Conservation (phyloP, 1,284 basidiomycete species). For the Cutaneotrichosporon arboriforme region DNA sequence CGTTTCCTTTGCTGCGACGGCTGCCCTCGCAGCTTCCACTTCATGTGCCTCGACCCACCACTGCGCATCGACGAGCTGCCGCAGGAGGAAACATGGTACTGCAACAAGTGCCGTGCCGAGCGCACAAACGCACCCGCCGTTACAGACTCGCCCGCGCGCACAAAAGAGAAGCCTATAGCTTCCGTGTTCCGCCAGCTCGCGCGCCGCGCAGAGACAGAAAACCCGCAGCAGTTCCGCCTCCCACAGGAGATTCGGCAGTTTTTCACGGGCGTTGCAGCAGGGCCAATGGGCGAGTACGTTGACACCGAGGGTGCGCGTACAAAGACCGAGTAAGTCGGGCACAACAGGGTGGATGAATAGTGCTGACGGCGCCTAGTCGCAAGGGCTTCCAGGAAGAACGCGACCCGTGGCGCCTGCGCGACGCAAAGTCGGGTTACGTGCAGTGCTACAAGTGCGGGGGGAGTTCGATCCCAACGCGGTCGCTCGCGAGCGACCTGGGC, state of each 20-base stretch:
- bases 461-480: slow-evolving; percentile 55
- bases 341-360: slow-evolving; percentile 2
- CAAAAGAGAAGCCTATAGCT: slow-evolving; percentile 29
- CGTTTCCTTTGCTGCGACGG: slow-evolving; percentile 94
- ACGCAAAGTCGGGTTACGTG: slow-evolving; percentile 72
- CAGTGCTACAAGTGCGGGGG: slow-evolving; percentile 85
- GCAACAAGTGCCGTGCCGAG: slow-evolving; percentile 49
- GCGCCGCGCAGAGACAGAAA: slow-evolving; percentile 40
- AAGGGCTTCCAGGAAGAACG: slow-evolving; percentile 85
- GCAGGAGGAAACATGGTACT: slow-evolving; percentile 89
- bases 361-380: slow-evolving; percentile 59
- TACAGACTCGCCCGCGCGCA: slow-evolving; percentile 6
- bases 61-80: slow-evolving; percentile 78
- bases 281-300: slow-evolving; percentile 69
- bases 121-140: slow-evolving; percentile 6
- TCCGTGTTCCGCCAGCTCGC: slow-evolving; percentile 32
- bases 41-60: slow-evolving; percentile 92
- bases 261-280: slow-evolving; percentile 74
- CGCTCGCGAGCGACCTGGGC: slow-evolving; percentile 35
- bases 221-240: slow-evolving; percentile 68
- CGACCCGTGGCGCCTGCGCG: slow-evolving; percentile 80
- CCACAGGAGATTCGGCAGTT: slow-evolving; percentile 77
- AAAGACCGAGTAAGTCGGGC: slow-evolving; percentile 57
- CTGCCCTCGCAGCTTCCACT: slow-evolving; percentile 91
- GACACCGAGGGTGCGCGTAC: slow-evolving; percentile 69